Evolutionary conservation across 2,329 filamentous ascomycete species (phyloP).

Genomic region (Leptographium galeiforme): DNA sequence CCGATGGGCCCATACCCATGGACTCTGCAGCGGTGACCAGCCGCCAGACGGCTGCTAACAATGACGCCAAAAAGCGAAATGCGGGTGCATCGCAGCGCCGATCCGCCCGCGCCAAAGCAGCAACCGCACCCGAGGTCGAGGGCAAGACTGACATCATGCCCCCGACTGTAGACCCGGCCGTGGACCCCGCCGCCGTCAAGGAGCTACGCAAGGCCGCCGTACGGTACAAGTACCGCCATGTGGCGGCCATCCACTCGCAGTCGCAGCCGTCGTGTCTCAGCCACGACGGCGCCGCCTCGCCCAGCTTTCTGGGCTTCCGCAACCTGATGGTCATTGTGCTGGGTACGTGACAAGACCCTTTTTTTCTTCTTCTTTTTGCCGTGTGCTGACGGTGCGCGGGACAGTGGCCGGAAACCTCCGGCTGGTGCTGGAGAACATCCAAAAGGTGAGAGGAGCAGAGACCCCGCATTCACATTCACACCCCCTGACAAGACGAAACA

Average conservation of each 20-base stretch:
- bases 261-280: conserved; percentile 68
- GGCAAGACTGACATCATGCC: background rate
- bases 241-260: conserved; percentile 69
- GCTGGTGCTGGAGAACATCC: conserved; percentile 91
- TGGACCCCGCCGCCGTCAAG: conserved; percentile 12
- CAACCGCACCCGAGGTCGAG: background rate
- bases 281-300: conserved; percentile 59
- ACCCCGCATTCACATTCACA: background rate
- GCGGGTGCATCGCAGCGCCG: background rate
- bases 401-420: conserved; percentile 83
- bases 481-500: too few species aligned
- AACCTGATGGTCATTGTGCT: conserved; percentile 94
- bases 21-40: conserved; percentile 7
- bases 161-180: background rate
- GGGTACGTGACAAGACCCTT: conserved; percentile 51
- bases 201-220: conserved; percentile 23
- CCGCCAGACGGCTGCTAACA: background rate
- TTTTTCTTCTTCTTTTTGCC: too few species aligned
- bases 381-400: background rate
- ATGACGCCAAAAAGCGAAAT: background rate
- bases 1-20: conserved; percentile 8
- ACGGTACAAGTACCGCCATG: conserved; percentile 73
- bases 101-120: background rate
- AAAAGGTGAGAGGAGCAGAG: conserved; percentile 49
- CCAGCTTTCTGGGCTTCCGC: conserved; percentile 85